Evolutionary conservation across 306 rosid genomes (phyloP).

Genomic region (Cucurbita pepo): DNA sequence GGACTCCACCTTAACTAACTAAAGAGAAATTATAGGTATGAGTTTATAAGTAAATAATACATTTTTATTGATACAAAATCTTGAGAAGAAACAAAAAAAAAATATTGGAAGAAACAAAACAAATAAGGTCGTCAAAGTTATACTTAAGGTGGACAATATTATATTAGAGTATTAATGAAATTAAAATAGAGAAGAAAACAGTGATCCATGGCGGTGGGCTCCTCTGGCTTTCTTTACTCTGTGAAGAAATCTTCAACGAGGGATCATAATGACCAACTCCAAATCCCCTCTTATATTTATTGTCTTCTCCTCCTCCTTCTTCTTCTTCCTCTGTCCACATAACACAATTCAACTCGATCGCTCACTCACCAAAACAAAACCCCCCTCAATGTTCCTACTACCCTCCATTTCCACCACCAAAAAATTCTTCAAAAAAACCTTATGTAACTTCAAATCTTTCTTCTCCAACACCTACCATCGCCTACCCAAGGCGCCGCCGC

Average conservation of each 20-base stretch:
- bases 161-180: too few species aligned
- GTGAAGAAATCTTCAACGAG: constrained; percentile 31
- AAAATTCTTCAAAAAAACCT: constrained; percentile 56
- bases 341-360: neutral
- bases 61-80: too few species aligned
- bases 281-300: neutral
- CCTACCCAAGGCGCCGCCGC: constrained; percentile 52
- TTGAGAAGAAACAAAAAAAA: too few species aligned
- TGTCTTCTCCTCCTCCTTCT: neutral
- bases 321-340: neutral
- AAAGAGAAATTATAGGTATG: too few species aligned
- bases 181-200: too few species aligned
- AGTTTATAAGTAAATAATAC: too few species aligned
- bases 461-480: constrained; percentile 45
- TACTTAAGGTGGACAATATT: too few species aligned
- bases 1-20: too few species aligned
- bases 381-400: constrained; percentile 41
- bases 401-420: constrained; percentile 53
- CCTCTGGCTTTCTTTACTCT: constrained; percentile 20
- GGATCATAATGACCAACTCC: neutral
- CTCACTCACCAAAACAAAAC: neutral
- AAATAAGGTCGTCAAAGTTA: too few species aligned
- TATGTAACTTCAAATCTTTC: constrained; percentile 50
- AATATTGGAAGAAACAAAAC: too few species aligned
- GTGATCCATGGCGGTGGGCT: constrained; percentile 24